Percentiles rank a stretch among this genome's conserved stretches.
Evolutionary conservation across 805 yeast species (phyloP).

Genomic region (Candida ficus): DNA sequence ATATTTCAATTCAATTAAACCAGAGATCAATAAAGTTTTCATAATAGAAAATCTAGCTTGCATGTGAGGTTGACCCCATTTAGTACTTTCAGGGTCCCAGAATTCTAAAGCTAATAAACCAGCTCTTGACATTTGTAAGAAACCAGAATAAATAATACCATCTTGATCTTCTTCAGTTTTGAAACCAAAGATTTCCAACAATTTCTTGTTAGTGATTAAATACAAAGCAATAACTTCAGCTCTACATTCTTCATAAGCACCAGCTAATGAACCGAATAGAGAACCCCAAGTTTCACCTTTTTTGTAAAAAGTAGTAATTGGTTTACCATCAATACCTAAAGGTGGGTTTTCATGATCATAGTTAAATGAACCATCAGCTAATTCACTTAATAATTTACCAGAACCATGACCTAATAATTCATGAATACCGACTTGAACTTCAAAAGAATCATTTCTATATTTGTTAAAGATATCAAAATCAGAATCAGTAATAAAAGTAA

Average conservation of each 20-base stretch:
- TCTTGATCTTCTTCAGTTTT: slow-evolving; percentile 51
- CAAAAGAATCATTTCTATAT: slow-evolving; percentile 78
- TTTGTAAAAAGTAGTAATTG: slow-evolving; percentile 64
- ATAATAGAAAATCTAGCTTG: slow-evolving; percentile 86
- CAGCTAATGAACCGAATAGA: slow-evolving; percentile 74
- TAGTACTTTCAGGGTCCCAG: slow-evolving; percentile 76
- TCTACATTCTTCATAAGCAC: slow-evolving; percentile 88
- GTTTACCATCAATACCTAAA: slow-evolving; percentile 51
- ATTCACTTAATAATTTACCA: slow-evolving; percentile 68
- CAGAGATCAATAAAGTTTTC: slow-evolving; percentile 65
- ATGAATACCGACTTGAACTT: slow-evolving; percentile 91
- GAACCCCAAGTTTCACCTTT: slow-evolving; percentile 91
- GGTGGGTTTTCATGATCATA: slow-evolving; percentile 66
- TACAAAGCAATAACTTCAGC: slow-evolving; percentile 89
- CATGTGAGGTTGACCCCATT: slow-evolving; percentile 96
- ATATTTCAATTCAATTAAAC: slow-evolving; percentile 50
- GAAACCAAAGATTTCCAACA: slow-evolving; percentile 72
- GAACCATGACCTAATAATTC: slow-evolving; percentile 90
- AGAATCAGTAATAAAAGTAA: slow-evolving; percentile 55
- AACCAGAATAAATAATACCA: slow-evolving; percentile 60
- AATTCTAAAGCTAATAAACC: slow-evolving; percentile 78
- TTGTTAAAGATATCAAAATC: slow-evolving; percentile 57
- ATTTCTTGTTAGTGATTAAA: slow-evolving; percentile 60
- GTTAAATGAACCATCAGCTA: slow-evolving; percentile 60
- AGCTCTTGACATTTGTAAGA: slow-evolving; percentile 81